Evolutionary conservation across 192 early-diverging fungal genomes (phyloP).

Genomic region (Irineochytrium annulatum): DNA sequence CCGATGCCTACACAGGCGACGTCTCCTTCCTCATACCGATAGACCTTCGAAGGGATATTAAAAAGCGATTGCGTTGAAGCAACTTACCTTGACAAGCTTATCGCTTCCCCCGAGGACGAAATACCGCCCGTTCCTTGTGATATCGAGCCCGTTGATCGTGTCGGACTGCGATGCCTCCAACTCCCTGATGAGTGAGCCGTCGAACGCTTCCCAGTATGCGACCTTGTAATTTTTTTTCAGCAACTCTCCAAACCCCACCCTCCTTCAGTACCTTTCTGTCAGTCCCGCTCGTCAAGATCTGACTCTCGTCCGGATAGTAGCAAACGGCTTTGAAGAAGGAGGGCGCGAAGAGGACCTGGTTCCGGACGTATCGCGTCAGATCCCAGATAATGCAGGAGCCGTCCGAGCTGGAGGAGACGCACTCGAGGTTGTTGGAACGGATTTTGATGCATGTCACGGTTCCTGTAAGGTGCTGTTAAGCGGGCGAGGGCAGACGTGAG

Average conservation of each 20-base stretch:
- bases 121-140: slow-evolving; percentile 41
- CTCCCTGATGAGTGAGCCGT: slow-evolving; percentile 57
- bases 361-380: slow-evolving; percentile 54
- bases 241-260: slow-evolving; percentile 1
- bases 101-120: slow-evolving; percentile 61
- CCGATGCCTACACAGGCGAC: slow-evolving; percentile 50
- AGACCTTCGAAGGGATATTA: slow-evolving; percentile 31
- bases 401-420: slow-evolving; percentile 50
- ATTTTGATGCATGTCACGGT: slow-evolving; percentile 61
- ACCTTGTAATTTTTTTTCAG: slow-evolving; percentile 23
- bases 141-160: slow-evolving; percentile 58
- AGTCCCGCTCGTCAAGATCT: slow-evolving; percentile 53
- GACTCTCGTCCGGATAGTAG: slow-evolving; percentile 58
- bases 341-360: slow-evolving; percentile 60
- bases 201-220: slow-evolving; percentile 61
- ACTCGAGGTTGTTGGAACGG: slow-evolving; percentile 54
- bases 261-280: slow-evolving; percentile 62
- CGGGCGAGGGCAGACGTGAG: not conserved
- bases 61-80: slow-evolving; percentile 12
- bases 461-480: slow-evolving; percentile 11
- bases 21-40: slow-evolving; percentile 58
- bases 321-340: slow-evolving; percentile 53
- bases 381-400: slow-evolving; percentile 61
- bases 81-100: slow-evolving; percentile 50
- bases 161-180: slow-evolving; percentile 55